Percentiles rank a stretch among this genome's conserved stretches.
phyloP scores from a whole-genome alignment of 148 eudicot species.

The Persicaria tinctoria region DNA sequence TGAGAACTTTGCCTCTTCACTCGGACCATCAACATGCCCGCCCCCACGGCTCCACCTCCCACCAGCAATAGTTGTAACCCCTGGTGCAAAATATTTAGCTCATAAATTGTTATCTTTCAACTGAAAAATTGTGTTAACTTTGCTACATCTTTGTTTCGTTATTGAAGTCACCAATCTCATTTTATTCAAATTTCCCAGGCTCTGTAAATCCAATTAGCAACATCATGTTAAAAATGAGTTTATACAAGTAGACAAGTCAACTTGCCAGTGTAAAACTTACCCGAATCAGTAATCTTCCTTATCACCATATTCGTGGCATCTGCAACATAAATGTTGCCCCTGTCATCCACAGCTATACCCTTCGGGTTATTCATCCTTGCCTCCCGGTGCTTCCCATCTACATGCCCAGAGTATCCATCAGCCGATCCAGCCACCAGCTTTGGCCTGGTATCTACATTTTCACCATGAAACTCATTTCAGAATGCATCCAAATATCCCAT shows the following conservation, averaged over 20 bases:
- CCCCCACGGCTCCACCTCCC: constrained; percentile 74
- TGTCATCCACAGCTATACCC: constrained; percentile 85
- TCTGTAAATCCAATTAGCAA: background rate
- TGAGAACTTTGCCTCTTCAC: constrained; percentile 97
- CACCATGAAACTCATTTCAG: background rate
- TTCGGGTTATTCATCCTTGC: constrained; percentile 92
- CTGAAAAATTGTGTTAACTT: no score
- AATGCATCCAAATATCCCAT: background rate
- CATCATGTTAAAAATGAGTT: background rate
- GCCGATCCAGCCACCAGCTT: constrained; percentile 89
- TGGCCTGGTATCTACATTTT: constrained; percentile 71
- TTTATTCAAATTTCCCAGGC: no score
- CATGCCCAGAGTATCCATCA: constrained; percentile 90
- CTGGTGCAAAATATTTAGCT: constrained; percentile 18
- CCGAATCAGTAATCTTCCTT: constrained; percentile 90
- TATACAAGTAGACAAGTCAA: background rate
- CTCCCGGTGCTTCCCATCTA: constrained; percentile 81
- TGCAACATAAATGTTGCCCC: constrained; percentile 87
- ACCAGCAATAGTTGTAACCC: constrained; percentile 95
- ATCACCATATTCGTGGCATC: constrained; percentile 87
- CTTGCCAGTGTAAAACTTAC: constrained; percentile 17
- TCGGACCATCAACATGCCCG: constrained; percentile 98
- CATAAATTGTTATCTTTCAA: no score
- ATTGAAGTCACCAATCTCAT: no score
- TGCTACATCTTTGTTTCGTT: no score